Evolutionary conservation across 2,329 filamentous ascomycete genomes (phyloP).

Genomic region (Penicillium concentricum): DNA sequence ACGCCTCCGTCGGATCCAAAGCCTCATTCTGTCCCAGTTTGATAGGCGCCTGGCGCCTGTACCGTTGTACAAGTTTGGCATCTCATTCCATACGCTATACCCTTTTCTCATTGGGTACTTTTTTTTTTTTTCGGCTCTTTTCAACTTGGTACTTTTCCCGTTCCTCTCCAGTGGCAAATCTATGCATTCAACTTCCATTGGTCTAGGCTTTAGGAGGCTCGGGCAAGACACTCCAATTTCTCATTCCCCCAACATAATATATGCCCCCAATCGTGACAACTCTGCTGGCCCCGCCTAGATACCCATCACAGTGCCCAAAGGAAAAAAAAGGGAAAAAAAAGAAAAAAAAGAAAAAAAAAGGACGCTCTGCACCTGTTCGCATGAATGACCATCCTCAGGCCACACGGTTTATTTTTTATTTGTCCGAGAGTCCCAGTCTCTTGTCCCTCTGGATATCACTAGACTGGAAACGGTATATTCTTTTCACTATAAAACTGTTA

Average conservation of each 20-base stretch:
- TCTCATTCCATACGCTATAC: background rate
- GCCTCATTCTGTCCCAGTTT: background rate
- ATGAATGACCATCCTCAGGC: background rate
- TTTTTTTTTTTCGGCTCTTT: background rate
- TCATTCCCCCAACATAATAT: background rate
- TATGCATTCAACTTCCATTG: background rate
- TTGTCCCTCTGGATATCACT: too few relatives aligned
- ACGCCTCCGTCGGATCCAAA: constrained; percentile 8
- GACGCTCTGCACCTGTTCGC: background rate
- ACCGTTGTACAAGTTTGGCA: background rate
- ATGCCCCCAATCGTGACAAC: background rate
- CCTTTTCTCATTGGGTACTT: background rate
- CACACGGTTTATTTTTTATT: background rate
- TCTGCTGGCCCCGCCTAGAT: background rate
- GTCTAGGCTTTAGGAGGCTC: background rate
- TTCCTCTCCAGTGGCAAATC: constrained; percentile 13
- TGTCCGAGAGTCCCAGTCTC: background rate
- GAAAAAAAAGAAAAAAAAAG: background rate
- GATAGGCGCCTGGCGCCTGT: background rate
- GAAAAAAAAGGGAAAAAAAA: background rate
- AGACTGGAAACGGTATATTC: too few relatives aligned
- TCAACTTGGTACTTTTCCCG: background rate
- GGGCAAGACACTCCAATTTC: background rate
- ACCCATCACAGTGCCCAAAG: too few relatives aligned
- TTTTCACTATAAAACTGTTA: too few relatives aligned